Evolutionary conservation across 805 yeast genomes (phyloP).

Genomic region (Saccharomycopsis microspora): DNA sequence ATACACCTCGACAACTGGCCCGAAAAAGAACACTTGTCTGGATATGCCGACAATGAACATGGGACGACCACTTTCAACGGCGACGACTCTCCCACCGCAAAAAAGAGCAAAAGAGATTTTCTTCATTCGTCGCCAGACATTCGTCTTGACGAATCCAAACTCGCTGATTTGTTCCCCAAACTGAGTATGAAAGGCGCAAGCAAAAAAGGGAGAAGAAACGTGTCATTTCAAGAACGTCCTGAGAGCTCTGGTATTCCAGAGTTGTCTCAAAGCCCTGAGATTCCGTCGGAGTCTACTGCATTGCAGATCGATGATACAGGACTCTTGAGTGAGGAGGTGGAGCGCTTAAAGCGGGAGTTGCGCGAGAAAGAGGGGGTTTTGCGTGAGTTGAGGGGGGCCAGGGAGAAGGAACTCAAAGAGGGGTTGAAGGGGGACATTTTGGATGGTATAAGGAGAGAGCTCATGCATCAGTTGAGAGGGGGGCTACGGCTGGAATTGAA

Average conservation of each 20-base stretch:
- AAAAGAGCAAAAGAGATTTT: neutral
- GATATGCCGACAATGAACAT: neutral
- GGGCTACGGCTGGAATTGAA: neutral
- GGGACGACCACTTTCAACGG: neutral
- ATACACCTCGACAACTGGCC: constrained; percentile 13
- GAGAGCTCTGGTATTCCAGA: neutral
- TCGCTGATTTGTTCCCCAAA: constrained; percentile 1
- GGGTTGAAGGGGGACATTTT: neutral
- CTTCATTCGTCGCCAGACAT: too few species aligned
- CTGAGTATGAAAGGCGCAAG: neutral
- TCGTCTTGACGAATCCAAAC: neutral
- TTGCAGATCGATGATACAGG: neutral
- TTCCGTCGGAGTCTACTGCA: neutral
- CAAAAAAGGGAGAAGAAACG: constrained; percentile 8
- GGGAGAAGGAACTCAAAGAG: neutral
- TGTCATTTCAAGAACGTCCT: constrained; percentile 4
- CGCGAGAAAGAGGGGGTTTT: neutral
- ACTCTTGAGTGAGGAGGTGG: neutral
- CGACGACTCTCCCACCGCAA: neutral
- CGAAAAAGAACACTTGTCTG: neutral
- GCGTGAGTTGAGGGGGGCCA: neutral
- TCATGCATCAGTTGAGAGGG: too few species aligned
- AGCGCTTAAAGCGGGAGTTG: neutral
- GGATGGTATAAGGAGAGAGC: neutral
- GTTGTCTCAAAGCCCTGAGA: neutral